Percentiles rank a stretch among this genome's conserved stretches.
These are phyloP conservation scores for Arthrinium puccinioides DNA, from an alignment of 2,329 filamentous ascomycete genomes.

Conservation along the genomic window DNA sequence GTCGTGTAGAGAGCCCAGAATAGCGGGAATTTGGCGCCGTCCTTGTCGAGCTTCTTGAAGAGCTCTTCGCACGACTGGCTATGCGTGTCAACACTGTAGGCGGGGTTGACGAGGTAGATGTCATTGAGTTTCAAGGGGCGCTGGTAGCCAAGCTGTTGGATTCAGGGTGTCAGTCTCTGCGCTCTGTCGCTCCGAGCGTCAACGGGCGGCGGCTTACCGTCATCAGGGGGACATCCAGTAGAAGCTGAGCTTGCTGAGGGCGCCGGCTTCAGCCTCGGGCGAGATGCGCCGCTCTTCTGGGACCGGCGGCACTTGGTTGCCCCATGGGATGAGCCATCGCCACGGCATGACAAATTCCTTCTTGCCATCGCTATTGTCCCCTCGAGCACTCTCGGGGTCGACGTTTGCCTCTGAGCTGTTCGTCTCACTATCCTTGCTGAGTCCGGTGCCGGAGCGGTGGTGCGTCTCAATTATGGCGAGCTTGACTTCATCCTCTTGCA, in stretches of 20 bases:
- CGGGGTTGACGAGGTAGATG: conserved; percentile 77
- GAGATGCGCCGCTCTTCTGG: neutral
- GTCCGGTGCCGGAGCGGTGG: too few relatives aligned
- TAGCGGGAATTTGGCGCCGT: conserved; percentile 63
- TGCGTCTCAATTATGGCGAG: too few relatives aligned
- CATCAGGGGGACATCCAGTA: conserved; percentile 87
- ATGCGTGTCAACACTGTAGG: conserved; percentile 61
- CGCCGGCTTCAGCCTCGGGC: conserved; percentile 59
- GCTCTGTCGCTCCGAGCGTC: neutral
- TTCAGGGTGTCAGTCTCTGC: neutral
- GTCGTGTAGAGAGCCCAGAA: conserved; percentile 75
- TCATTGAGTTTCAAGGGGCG: conserved; percentile 74
- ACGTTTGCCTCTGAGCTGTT: too few relatives aligned
- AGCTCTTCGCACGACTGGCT: conserved; percentile 55
- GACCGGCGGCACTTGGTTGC: neutral
- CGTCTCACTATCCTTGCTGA: too few relatives aligned
- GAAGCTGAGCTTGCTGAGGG: conserved; percentile 69
- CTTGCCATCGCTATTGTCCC: too few relatives aligned
- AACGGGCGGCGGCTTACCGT: conserved; percentile 33
- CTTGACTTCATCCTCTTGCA: too few relatives aligned
- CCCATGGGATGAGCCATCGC: too few relatives aligned
- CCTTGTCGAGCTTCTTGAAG: conserved; percentile 56
- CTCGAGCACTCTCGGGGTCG: too few relatives aligned
- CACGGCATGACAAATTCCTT: too few relatives aligned
- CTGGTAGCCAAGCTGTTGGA: conserved; percentile 54